A percentile compares a stretch with the other conserved stretches of the same genome.
These are phyloP conservation scores for Didymella exigua DNA, from an alignment of 2,329 filamentous ascomycete species.

Conservation along the genomic window DNA sequence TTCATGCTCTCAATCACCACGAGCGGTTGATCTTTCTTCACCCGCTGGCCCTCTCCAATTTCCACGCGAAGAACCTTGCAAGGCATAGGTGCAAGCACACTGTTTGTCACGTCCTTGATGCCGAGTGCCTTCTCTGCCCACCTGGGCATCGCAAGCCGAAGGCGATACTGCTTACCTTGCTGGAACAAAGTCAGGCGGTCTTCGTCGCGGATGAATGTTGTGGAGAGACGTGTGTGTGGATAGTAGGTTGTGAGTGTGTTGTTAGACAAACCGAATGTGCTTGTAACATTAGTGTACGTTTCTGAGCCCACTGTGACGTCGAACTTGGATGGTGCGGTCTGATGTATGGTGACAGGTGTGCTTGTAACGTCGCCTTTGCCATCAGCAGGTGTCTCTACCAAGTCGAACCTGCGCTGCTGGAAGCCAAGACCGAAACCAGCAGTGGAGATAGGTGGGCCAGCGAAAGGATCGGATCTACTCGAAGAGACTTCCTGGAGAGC, in stretches of 20 bases:
- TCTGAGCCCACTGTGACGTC: conserved; percentile 54
- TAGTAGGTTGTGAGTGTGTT: conserved; percentile 75
- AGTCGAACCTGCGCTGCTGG: conserved; percentile 66
- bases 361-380: conserved; percentile 46
- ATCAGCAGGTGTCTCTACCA: conserved; percentile 56
- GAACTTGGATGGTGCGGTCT: conserved; percentile 58
- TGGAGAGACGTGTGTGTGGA: conserved; percentile 77
- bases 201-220: conserved; percentile 72
- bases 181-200: conserved; percentile 79
- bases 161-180: conserved; percentile 62
- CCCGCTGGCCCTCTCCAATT: conserved; percentile 78
- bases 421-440: conserved; percentile 65
- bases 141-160: conserved; percentile 64
- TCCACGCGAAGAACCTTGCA: conserved; percentile 94
- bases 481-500: conserved; percentile 54
- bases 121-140: conserved; percentile 92
- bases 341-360: conserved; percentile 57
- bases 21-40: conserved; percentile 83
- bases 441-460: conserved; percentile 37
- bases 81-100: conserved; percentile 92
- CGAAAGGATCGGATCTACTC: conserved; percentile 50
- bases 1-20: conserved; percentile 69
- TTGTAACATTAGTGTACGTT: conserved; percentile 53
- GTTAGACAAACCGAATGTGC: conserved; percentile 51
- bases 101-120: conserved; percentile 77